Base-by-base conservation (phyloP, 1,284 basidiomycete genomes). In the Vanrija sp. region DNA sequence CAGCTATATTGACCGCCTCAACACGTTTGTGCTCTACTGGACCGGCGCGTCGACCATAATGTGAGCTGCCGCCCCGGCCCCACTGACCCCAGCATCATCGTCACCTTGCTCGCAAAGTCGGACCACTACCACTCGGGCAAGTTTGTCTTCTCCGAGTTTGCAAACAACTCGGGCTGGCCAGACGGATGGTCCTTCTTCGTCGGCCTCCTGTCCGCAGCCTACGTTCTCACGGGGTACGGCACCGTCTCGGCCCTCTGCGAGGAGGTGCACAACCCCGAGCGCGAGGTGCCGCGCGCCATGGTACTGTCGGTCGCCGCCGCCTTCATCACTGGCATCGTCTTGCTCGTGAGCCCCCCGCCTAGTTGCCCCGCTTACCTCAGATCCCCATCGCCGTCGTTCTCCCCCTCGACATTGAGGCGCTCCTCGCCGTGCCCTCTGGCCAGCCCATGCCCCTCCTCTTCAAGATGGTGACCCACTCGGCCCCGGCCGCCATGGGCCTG, bases 381-480 rank as follows among this genome's bases (percentile, higher is more conserved):
- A 65, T 78, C 16, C 78, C 78, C 1, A 66, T 79, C 25, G 68
- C 75, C 42, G 78, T 79, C 56, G 62, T 78, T 8, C 73, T 31
- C 31, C 31, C 75, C 6, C 72, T 71, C 47, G 31, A 31, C 31
- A 71, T 78, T 23, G 54, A 64, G 35, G 67, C 68, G n/a, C 59
- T 78, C 1, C 64, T 78, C 24, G 60, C 53, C 10, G 70, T 76
- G 3, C 69, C 77, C 0, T 71, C 72, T 9, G 70, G 76, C 3
- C 76, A 78, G 50, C 77, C 77, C 4, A 75, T 78, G 57, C 73
- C 75, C 1, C 59, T 76, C 5, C 59, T 77, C 15, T 78, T 78
- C 67, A 74, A 73, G 46, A 62, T 63, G 2, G 77, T 75, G 16
- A 78, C 75, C 0, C 73, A 76, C 16, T 69, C 66, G 24, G 51